Conservation (phyloP, 2,329 filamentous ascomycete genomes). For the Ambrosiella cleistominuta region DNA sequence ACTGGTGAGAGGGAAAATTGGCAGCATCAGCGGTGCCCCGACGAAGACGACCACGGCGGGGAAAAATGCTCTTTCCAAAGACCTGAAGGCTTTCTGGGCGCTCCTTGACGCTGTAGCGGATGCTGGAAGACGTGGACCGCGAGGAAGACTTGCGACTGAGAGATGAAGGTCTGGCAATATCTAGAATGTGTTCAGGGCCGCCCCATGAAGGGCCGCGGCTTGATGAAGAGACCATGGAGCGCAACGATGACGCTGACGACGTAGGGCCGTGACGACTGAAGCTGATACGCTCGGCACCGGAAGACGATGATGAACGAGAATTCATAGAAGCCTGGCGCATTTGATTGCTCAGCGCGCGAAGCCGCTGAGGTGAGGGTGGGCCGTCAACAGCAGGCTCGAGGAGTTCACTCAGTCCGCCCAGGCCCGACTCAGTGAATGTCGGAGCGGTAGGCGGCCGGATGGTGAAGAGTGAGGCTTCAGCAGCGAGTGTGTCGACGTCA, state of each 20-base stretch:
- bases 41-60: constrained; percentile 31
- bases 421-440: constrained; percentile 1
- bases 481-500: not conserved
- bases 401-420: constrained; percentile 23
- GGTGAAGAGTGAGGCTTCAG: not conserved
- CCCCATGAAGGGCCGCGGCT: constrained; percentile 9
- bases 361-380: constrained; percentile 41
- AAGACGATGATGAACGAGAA: constrained; percentile 12
- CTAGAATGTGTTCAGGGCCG: constrained; percentile 20
- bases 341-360: constrained; percentile 41
- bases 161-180: constrained; percentile 30
- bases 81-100: constrained; percentile 41
- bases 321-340: constrained; percentile 34
- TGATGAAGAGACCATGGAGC: constrained; percentile 21
- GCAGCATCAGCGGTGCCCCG: constrained; percentile 27
- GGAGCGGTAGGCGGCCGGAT: constrained; percentile 9
- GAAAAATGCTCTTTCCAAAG: constrained; percentile 42
- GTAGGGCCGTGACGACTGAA: constrained; percentile 24
- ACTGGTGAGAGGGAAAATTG: constrained; percentile 2
- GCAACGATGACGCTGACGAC: constrained; percentile 38
- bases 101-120: constrained; percentile 28
- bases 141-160: constrained; percentile 40
- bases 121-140: constrained; percentile 35
- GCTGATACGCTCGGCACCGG: constrained; percentile 4
- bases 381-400: constrained; percentile 42